Evolutionary conservation across 306 rosid species (phyloP), one percentile per base, ranked within the genome.

Genomic region (Mimosa pudica): DNA sequence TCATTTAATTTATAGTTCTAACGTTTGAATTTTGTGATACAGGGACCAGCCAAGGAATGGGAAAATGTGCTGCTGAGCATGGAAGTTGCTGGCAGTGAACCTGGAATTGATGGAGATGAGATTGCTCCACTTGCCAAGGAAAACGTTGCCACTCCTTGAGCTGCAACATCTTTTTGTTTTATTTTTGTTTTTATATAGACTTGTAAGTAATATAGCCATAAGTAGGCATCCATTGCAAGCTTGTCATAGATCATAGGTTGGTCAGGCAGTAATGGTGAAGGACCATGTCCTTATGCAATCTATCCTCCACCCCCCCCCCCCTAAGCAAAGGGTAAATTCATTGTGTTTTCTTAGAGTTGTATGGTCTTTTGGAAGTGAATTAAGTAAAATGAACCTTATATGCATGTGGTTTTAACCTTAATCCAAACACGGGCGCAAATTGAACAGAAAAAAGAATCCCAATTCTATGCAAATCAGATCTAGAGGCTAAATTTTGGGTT

Each of bases 11-110:
- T 24, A 57, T n/a, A 57, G 33, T 57, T 57, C 33, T 57, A n/a
- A n/a, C 72, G 5, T 52, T 64, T 32, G 11, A 12, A 12, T 24
- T 67, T 42, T 75, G 63, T 80, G 67, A 79, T 77, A 63, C 94
- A 95, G 99, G 91, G 75, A 38, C 99, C 99, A 47, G 87, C 99
- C 8, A 89, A 84, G 81, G 82, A 38, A 65, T 95, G 99, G 99
- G 99, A 93, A 72, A 85, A 83, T 71, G 48, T 87, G 61, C 80
- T 95, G 70, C 58, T 95, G 87, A 82, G 88, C 85, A 80, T 95
- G 79, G 93, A 77, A 46, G 98, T 91, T 18, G 85, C 89, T 6
- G 92, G 89, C n/a, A 83, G 82, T 17, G 79, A 82, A 82, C 83
- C 92, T 11, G 98, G 96, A 77, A 65, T 85, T 2, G 94, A 90